A percentile compares a stretch with the other conserved stretches of the same genome.
Evolutionary conservation across 441 rosid genomes (phyloP).

Genomic region (Eutrema salsugineum): DNA sequence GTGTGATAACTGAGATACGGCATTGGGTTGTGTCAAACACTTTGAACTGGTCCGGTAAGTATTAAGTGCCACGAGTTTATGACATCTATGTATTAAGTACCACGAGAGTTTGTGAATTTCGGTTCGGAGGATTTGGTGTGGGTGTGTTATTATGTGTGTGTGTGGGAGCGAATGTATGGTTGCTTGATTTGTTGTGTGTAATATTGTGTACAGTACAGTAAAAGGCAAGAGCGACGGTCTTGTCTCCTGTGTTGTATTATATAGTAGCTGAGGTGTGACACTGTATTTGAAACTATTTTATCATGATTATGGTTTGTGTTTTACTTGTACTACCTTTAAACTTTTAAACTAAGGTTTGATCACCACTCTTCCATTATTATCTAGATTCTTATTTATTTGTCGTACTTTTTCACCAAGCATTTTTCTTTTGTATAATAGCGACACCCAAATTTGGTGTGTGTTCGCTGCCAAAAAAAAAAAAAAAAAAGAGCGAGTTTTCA

Average conservation of each 20-base stretch:
- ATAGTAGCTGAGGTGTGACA: not conserved
- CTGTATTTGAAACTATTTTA: not conserved
- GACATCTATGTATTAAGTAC: not conserved
- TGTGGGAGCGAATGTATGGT: not conserved
- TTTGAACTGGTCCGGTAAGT: not conserved
- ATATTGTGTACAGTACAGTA: slow-evolving; percentile 17
- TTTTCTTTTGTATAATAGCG: not conserved
- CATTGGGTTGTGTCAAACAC: not conserved
- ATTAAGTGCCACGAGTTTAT: not conserved
- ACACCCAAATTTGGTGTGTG: not conserved
- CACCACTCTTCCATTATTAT: not conserved
- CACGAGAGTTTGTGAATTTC: slow-evolving; percentile 13
- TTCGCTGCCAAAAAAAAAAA: no score
- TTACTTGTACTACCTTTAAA: no score
- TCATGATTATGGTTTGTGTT: not conserved
- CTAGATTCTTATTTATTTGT: not conserved
- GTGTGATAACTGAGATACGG: slow-evolving; percentile 20
- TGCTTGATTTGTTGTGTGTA: slow-evolving; percentile 24
- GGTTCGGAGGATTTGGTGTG: slow-evolving; percentile 16
- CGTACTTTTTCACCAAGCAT: not conserved
- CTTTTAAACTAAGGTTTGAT: not conserved
- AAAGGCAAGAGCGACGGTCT: slow-evolving; percentile 1
- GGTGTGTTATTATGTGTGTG: not conserved
- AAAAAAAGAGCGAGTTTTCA: no score
- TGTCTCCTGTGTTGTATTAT: slow-evolving; percentile 11